These are phyloP conservation scores for Euphrasia arctica DNA, from an alignment of 305 asterid species.

Conservation along the genomic window DNA sequence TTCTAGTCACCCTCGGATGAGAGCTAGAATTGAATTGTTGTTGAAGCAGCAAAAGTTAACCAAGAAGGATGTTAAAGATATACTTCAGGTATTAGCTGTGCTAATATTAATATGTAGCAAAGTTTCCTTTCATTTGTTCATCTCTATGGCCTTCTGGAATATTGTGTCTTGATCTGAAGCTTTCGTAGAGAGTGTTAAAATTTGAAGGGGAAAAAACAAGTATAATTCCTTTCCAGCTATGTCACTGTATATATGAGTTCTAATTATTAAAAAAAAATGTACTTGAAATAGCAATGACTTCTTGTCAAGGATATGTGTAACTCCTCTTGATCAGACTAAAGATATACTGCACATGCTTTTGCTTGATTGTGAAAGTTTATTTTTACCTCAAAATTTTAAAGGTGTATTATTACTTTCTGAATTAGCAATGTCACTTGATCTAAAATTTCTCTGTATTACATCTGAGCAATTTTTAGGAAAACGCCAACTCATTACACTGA, in stretches of 20 bases:
- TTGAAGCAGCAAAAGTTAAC: slow-evolving; percentile 87
- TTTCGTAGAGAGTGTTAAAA: slow-evolving; percentile 2
- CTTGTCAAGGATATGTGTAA: neutral
- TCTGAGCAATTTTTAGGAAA: too few relatives aligned
- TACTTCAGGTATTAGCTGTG: slow-evolving; percentile 71
- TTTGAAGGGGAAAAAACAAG: neutral
- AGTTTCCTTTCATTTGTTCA: slow-evolving; percentile 1
- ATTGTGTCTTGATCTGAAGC: slow-evolving; percentile 18
- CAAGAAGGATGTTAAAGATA: slow-evolving; percentile 72
- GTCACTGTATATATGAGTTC: neutral
- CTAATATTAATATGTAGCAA: slow-evolving; percentile 20
- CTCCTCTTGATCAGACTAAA: neutral
- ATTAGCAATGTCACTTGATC: neutral
- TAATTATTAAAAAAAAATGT: neutral
- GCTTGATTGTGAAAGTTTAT: too few relatives aligned
- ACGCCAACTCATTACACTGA: neutral
- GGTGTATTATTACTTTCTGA: neutral
- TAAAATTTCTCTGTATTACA: too few relatives aligned
- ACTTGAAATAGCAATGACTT: neutral
- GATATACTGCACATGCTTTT: neutral
- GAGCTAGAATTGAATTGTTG: slow-evolving; percentile 83
- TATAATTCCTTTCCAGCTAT: neutral
- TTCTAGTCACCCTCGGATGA: slow-evolving; percentile 75
- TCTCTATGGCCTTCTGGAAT: slow-evolving; percentile 14
- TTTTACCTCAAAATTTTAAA: too few relatives aligned